Percentiles rank a stretch among this genome's conserved stretches.
Conservation (phyloP, 768 basidiomycete species). For the Butyriboletus loyo region DNA sequence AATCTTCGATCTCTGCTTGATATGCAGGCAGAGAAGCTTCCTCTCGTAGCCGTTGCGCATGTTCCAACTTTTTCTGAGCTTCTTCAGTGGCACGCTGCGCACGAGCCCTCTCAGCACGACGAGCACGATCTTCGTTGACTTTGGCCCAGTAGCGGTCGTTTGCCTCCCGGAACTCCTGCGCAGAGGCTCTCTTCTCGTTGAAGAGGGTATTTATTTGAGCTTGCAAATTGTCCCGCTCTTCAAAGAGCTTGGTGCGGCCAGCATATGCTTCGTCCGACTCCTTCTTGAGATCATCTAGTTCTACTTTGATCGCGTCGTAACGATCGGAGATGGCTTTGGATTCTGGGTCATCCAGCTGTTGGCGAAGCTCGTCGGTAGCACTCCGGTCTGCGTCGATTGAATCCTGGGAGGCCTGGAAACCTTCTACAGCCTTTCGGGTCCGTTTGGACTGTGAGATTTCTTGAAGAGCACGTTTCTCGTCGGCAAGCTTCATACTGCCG, state of each 20-base stretch:
- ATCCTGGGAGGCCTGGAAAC: constrained; percentile 76
- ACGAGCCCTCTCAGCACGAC: constrained; percentile 74
- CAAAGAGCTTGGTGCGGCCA: constrained; percentile 75
- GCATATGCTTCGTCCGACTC: constrained; percentile 84
- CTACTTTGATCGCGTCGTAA: constrained; percentile 76
- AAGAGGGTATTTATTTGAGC: constrained; percentile 67
- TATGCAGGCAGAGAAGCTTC: constrained; percentile 90
- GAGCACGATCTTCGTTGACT: constrained; percentile 83
- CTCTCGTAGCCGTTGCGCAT: constrained; percentile 77
- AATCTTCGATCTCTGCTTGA: constrained; percentile 93
- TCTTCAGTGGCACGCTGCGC: constrained; percentile 77
- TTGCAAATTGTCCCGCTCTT: constrained; percentile 78
- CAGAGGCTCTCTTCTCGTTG: constrained; percentile 72
- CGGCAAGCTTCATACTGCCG: constrained; percentile 85
- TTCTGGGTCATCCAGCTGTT: constrained; percentile 89
- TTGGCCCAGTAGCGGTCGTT: constrained; percentile 83
- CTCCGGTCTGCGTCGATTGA: constrained; percentile 76
- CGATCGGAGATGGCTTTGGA: constrained; percentile 75
- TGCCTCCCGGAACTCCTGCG: constrained; percentile 69
- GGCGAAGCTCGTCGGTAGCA: constrained; percentile 72
- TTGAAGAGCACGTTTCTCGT: constrained; percentile 92
- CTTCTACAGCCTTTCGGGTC: constrained; percentile 70
- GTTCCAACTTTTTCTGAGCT: constrained; percentile 73
- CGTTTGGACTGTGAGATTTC: constrained; percentile 80
- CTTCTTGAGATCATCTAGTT: constrained; percentile 84